These are phyloP conservation scores for Mortierella polycephala DNA, from an alignment of 371 early-diverging fungal species.

Conservation along the genomic window DNA sequence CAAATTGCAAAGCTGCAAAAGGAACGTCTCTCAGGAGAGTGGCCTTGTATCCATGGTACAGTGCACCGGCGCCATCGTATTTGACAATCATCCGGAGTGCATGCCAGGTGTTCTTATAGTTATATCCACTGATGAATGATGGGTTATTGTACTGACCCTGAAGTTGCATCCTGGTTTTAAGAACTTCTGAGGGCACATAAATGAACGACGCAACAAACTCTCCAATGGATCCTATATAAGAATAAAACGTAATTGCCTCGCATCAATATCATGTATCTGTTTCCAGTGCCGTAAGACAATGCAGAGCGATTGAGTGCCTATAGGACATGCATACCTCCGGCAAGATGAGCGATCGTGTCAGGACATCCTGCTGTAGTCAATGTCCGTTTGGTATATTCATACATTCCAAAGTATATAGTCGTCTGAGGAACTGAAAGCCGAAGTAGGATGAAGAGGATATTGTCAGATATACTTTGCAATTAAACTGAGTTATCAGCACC, in stretches of 20 bases:
- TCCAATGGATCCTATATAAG: slow-evolving; percentile 64
- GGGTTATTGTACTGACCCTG: slow-evolving; percentile 86
- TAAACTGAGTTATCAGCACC: no score
- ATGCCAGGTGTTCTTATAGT: slow-evolving; percentile 78
- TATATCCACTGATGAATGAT: slow-evolving; percentile 78
- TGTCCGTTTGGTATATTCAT: slow-evolving; percentile 77
- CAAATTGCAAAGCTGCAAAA: slow-evolving; percentile 79
- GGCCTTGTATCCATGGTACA: slow-evolving; percentile 76
- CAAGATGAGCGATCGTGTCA: slow-evolving; percentile 72
- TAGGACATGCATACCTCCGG: slow-evolving; percentile 60
- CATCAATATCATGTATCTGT: no score
- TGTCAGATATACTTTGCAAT: not conserved
- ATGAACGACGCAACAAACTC: slow-evolving; percentile 79
- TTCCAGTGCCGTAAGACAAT: not conserved
- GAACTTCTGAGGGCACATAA: slow-evolving; percentile 84
- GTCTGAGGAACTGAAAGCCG: slow-evolving; percentile 68
- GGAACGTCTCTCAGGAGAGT: slow-evolving; percentile 78
- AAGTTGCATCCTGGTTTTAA: slow-evolving; percentile 84
- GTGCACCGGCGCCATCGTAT: slow-evolving; percentile 69
- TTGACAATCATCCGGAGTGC: slow-evolving; percentile 77
- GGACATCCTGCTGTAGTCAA: slow-evolving; percentile 67
- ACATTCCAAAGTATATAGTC: slow-evolving; percentile 79
- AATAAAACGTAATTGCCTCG: not conserved
- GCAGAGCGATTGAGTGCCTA: not conserved
- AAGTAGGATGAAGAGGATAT: not conserved